These are phyloP conservation scores for Clitopilus passeckerianus DNA, from an alignment of 768 basidiomycete species.

Conservation along the genomic window DNA sequence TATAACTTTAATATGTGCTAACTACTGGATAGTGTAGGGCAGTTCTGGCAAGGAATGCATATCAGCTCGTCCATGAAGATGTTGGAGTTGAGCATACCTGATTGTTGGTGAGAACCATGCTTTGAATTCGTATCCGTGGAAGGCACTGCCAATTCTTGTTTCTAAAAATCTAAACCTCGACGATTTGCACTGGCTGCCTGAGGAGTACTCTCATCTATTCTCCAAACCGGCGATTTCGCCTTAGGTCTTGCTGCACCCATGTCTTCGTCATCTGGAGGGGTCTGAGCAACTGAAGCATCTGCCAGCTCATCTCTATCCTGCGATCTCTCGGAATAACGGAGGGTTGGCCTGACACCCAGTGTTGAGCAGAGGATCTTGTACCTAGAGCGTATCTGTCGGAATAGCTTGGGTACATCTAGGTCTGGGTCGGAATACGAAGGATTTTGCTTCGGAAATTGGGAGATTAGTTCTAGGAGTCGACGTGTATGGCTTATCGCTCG, in stretches of 20 bases:
- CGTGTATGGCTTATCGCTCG: constrained; percentile 60
- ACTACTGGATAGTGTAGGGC: background rate
- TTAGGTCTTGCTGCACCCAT: background rate
- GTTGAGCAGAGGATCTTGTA: constrained; percentile 85
- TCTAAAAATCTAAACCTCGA: background rate
- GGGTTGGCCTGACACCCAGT: constrained; percentile 55
- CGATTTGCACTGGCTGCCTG: background rate
- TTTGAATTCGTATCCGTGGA: too few species aligned
- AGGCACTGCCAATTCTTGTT: background rate
- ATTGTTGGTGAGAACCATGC: too few species aligned
- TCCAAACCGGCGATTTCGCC: background rate
- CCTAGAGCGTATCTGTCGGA: constrained; percentile 81
- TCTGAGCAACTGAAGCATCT: background rate
- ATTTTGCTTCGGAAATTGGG: constrained; percentile 75
- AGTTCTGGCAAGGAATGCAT: background rate
- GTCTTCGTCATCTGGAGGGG: background rate
- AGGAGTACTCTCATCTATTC: background rate
- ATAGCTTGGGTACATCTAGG: constrained; percentile 69
- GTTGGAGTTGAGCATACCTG: too few species aligned
- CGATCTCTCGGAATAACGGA: constrained; percentile 27
- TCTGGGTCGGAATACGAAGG: constrained; percentile 49
- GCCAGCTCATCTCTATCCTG: constrained; percentile 12
- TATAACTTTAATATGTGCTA: background rate
- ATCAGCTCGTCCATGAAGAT: too few species aligned
- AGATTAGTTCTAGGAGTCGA: constrained; percentile 65